Conservation (phyloP, 2,329 filamentous ascomycete species). For the Biscogniauxia sp. region DNA sequence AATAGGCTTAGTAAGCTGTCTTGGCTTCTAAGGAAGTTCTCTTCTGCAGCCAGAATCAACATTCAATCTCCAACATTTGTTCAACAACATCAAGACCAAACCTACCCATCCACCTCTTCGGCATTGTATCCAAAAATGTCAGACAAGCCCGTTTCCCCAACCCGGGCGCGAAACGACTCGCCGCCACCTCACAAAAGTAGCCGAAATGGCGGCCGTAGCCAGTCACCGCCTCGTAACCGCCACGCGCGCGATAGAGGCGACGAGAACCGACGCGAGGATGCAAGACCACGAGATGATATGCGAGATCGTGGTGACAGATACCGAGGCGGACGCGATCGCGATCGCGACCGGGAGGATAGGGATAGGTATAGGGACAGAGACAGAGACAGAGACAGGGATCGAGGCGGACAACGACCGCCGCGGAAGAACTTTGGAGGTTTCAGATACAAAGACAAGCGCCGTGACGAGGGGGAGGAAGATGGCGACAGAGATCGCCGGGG, state of each 20-base stretch:
- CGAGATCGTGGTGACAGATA: slow-evolving; percentile 16
- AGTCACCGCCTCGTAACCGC: slow-evolving; percentile 25
- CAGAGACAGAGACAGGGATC: slow-evolving; percentile 8
- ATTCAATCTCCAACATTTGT: too few relatives aligned
- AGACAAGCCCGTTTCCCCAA: slow-evolving; percentile 20
- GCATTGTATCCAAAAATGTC: slow-evolving; percentile 17
- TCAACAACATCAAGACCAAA: too few relatives aligned
- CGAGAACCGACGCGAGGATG: slow-evolving; percentile 5
- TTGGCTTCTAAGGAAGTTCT: too few relatives aligned
- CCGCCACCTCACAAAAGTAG: slow-evolving; percentile 23
- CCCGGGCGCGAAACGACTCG: slow-evolving; percentile 18
- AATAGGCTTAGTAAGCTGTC: too few relatives aligned
- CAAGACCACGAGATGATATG: slow-evolving; percentile 22
- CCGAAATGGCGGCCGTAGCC: slow-evolving; percentile 26
- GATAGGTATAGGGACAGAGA: neutral
- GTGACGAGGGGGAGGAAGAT: slow-evolving; percentile 45
- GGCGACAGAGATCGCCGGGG: slow-evolving; percentile 40
- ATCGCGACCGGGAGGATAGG: slow-evolving; percentile 3
- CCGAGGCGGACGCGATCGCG: slow-evolving; percentile 5
- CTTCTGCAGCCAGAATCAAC: too few relatives aligned
- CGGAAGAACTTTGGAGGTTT: slow-evolving; percentile 48
- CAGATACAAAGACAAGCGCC: slow-evolving; percentile 57
- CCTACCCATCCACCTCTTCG: too few relatives aligned
- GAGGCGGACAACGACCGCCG: slow-evolving; percentile 27
- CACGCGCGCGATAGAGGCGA: slow-evolving; percentile 15